Percentiles rank a stretch among this genome's conserved stretches.
phyloP scores from a whole-genome alignment of 148 eudicot species.

The Simmondsia chinensis region DNA sequence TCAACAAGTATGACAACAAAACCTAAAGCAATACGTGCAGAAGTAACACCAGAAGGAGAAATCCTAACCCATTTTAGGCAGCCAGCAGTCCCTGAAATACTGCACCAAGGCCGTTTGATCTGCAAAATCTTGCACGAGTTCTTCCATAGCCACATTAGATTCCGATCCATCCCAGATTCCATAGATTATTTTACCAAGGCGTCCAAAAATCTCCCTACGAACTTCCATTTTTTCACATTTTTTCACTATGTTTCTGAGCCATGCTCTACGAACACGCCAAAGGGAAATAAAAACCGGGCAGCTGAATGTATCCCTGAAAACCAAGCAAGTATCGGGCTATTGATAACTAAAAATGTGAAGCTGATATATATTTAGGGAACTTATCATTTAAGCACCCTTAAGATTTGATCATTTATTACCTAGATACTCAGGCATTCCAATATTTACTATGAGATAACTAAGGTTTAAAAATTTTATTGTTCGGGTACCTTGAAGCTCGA shows the following conservation, averaged over 20 bases:
- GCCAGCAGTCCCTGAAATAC: conserved; percentile 76
- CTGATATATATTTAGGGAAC: too few species aligned
- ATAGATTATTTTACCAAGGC: conserved; percentile 57
- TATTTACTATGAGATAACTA: too few species aligned
- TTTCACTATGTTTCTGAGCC: conserved; percentile 78
- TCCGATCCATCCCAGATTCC: conserved; percentile 64
- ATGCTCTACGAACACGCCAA: conserved; percentile 92
- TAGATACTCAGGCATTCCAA: too few species aligned
- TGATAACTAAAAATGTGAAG: not conserved
- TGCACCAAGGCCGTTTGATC: conserved; percentile 74
- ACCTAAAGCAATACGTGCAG: not conserved
- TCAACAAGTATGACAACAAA: too few species aligned
- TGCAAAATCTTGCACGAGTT: conserved; percentile 53
- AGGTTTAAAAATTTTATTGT: too few species aligned
- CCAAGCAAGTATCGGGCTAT: conserved; percentile 10
- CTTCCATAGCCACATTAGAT: conserved; percentile 36
- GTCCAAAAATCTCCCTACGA: conserved; percentile 65
- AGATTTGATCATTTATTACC: too few species aligned
- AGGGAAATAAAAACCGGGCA: conserved; percentile 77
- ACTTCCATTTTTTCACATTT: conserved; percentile 50
- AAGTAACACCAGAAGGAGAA: not conserved
- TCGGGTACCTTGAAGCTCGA: too few species aligned
- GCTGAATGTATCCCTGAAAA: conserved; percentile 75
- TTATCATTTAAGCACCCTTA: too few species aligned
- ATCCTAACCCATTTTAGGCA: conserved; percentile 78